Evolutionary conservation across 2,329 filamentous ascomycete genomes (phyloP).

Genomic region (Decorospora gaudefroyi): DNA sequence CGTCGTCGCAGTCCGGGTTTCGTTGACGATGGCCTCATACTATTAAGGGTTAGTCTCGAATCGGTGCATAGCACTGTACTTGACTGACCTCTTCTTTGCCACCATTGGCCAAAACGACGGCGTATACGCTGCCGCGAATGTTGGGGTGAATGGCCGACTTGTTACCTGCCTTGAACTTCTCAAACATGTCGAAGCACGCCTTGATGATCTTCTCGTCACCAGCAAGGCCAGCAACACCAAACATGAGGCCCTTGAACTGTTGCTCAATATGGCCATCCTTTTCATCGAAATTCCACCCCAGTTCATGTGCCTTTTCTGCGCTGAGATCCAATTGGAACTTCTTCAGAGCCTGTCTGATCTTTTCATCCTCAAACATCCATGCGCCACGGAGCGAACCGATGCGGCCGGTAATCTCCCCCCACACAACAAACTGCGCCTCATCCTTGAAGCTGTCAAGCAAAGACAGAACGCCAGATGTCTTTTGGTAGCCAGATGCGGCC

Average conservation of each 20-base stretch:
- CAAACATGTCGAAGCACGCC: conserved; percentile 88
- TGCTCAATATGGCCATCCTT: conserved; percentile 86
- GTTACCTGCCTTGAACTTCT: conserved; percentile 80
- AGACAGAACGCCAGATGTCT: conserved; percentile 84
- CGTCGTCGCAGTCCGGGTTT: conserved; percentile 74
- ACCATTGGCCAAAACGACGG: conserved; percentile 80
- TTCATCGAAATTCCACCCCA: conserved; percentile 87
- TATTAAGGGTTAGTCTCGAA: conserved; percentile 41
- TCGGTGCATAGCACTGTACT: background rate
- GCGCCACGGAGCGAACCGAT: conserved; percentile 78
- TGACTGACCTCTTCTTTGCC: conserved; percentile 73
- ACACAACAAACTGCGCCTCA: conserved; percentile 89
- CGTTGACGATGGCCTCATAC: conserved; percentile 77
- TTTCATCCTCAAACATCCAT: conserved; percentile 84
- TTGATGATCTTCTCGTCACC: conserved; percentile 78
- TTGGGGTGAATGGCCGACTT: conserved; percentile 86
- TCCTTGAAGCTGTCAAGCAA: conserved; percentile 80
- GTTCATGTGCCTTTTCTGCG: conserved; percentile 77
- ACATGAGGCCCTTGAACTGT: conserved; percentile 92
- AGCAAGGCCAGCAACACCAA: conserved; percentile 77
- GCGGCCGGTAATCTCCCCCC: conserved; percentile 86
- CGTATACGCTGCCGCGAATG: conserved; percentile 83
- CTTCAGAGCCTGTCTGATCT: conserved; percentile 74
- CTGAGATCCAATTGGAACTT: conserved; percentile 80
- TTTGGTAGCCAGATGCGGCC: conserved; percentile 88